Evolutionary conservation across 352 stramenopile genomes (phyloP).

Genomic region (Phytophthora citrophthora): DNA sequence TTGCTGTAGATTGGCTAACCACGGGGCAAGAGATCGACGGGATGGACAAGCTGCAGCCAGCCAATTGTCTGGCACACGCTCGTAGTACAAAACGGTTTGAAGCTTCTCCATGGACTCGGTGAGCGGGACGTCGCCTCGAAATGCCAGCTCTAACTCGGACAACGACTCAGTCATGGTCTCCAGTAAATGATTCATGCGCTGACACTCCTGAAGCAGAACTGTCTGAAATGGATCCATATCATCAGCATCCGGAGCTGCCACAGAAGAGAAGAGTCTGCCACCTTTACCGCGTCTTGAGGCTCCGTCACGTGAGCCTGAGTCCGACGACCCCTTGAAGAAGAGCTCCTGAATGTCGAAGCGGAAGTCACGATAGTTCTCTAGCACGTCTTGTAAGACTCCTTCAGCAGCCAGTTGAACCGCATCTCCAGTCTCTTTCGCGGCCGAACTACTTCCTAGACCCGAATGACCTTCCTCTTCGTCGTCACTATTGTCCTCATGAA

Average conservation of each 20-base stretch:
- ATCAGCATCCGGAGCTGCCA: constrained; percentile 44
- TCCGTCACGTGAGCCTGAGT: constrained; percentile 34
- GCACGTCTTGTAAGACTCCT: constrained; percentile 89
- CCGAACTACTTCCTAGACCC: constrained; percentile 13
- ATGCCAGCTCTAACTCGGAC: constrained; percentile 86
- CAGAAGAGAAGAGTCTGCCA: constrained; percentile 45
- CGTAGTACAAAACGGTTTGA: constrained; percentile 79
- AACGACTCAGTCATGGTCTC: constrained; percentile 79
- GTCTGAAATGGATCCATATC: constrained; percentile 92
- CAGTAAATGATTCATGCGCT: constrained; percentile 89
- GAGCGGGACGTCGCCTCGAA: constrained; percentile 90
- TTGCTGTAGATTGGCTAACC: constrained; percentile 87
- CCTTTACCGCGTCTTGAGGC: constrained; percentile 32
- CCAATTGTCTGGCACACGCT: constrained; percentile 79
- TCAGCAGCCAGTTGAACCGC: constrained; percentile 84
- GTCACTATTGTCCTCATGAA: constrained; percentile 34
- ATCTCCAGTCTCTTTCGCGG: constrained; percentile 54
- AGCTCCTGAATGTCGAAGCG: constrained; percentile 85
- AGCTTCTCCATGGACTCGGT: constrained; percentile 89
- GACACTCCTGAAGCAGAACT: constrained; percentile 91
- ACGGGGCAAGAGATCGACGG: constrained; percentile 75
- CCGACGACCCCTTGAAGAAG: constrained; percentile 62
- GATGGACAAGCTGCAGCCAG: constrained; percentile 81
- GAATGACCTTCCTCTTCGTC: constrained; percentile 35
- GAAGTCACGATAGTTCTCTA: constrained; percentile 90